phyloP scores from a whole-genome alignment of 2,329 filamentous ascomycete species.

The Phyllosticta citriasiana region DNA sequence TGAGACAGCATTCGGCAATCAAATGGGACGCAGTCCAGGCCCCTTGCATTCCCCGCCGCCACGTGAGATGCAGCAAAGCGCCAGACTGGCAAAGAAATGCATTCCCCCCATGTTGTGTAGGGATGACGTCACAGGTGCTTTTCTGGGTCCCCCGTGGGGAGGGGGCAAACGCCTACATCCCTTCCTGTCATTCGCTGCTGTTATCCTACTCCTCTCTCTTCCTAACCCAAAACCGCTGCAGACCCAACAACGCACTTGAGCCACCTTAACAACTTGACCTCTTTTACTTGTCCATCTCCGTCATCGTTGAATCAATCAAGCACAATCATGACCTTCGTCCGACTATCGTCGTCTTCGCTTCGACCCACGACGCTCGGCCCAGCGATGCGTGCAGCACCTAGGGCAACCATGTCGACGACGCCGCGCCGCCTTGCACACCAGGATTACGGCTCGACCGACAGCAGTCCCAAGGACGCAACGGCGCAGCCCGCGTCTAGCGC shows the following conservation, averaged over 20 bases:
- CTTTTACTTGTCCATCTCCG: neutral
- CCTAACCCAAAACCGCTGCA: no score
- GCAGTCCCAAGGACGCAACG: slow-evolving; percentile 32
- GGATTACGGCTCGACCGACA: slow-evolving; percentile 35
- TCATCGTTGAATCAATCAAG: neutral
- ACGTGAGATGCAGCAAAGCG: neutral
- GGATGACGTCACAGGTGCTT: neutral
- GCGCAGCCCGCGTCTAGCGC: slow-evolving; percentile 29
- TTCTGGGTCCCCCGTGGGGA: no score
- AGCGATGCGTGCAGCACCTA: slow-evolving; percentile 17
- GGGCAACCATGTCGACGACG: slow-evolving; percentile 18
- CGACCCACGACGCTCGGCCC: slow-evolving; percentile 13
- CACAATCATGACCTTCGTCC: slow-evolving; percentile 22
- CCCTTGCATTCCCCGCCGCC: neutral
- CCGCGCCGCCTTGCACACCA: slow-evolving; percentile 23
- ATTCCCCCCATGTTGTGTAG: neutral
- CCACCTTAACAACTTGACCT: no score
- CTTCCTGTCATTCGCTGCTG: no score
- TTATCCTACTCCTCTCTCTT: no score
- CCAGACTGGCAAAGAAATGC: neutral
- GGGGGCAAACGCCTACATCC: no score
- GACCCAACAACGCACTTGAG: no score
- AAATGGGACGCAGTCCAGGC: neutral
- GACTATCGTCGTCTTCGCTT: slow-evolving; percentile 18
- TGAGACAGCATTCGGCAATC: neutral